Base-by-base conservation (phyloP, 352 stramenopile genomes). In the Globisporangium middletonii region DNA sequence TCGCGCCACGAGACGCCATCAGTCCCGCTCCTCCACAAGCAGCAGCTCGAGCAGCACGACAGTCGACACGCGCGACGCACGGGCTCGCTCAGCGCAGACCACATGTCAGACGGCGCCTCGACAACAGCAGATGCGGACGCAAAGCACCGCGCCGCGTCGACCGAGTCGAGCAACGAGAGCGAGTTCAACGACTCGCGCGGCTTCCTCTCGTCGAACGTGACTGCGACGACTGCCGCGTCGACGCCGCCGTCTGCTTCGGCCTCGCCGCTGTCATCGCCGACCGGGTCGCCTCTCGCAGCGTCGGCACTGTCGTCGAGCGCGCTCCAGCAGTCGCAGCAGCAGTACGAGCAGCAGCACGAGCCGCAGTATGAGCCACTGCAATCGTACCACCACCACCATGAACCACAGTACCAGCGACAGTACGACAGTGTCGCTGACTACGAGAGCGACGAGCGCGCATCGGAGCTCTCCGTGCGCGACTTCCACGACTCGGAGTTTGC, bases 401-500 rank as follows among this genome's bases (percentile, higher is more conserved):
- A 41, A 11, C 15, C 44, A 33, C 46, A 52, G 4, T 50, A 52
- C 77, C n/a, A 67, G 28, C 30, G 7, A 8, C 30, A 45, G 28
- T 13, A 28, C 28, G 30, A 45, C 28, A 35, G 12, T 35, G 63
- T 51, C 13, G 61, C 68, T 13, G 64, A 79, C 41, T 50, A 53
- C n/a, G 30, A 56, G 19, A 33, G 33, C 35, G 13, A 55, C 56
- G 49, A 61, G 18, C 56, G 56, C 18, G 48, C 43, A 5, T 62
- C 56, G 11, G 55, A 61, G 23, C 49, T 50, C 27, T 62, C 56
- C 4, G 19, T 62, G 2, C 37, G 48, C 4, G 38, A 56, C 48
- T 86, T 88, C 64, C 75, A 88, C 64, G 78, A 88, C 68, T 85
- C 73, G 15, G 76, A 83, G 51, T 88, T 77, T 53, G 64, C 77